Evolutionary conservation across 306 rosid species (phyloP), one percentile per base, ranked within the genome.

Genomic region (Spatholobus suberectus): DNA sequence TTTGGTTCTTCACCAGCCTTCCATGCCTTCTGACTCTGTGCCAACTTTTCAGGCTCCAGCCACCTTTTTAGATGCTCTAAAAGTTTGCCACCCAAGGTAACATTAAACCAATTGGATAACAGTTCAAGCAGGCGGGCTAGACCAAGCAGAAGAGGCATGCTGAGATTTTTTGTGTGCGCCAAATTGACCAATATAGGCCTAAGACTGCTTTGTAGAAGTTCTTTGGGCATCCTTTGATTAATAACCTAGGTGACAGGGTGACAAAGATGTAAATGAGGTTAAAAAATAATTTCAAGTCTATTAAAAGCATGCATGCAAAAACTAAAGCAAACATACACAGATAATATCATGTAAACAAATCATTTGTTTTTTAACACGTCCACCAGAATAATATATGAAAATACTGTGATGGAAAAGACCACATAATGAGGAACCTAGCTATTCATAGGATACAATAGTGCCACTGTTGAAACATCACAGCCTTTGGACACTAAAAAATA

Each of bases 1-100:
- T 94, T 96, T 47, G 99, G 99, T 85, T 96, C 99, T 89, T 96
- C 99, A 68, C 99, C 99, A 74, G 99, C 94, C 90, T 96, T 96
- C 99, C 99, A 96, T 85, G 92, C 69, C 82, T 94, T 94, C 86
- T 96, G 99, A 87, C 95, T 88, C 59, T 94, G 97, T 46, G 98
- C 98, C 82, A 96, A 97, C 80, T 96, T 96, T 87, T 96, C 99
- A 65, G 99, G 99, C 86, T 96, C 99, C 84, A 94, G 85, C 99
- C 99, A 96, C 93, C 94, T 96, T 89, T 89, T 96, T 32, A 96
- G 92, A 89, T 96, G 99, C 80, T 96, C 98, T 83, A 96, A 78
- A 77, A 96, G 89, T 86, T 96, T 94, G 61, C 92, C 94, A 62
- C 99, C 99, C 88, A 96, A 80, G 67, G 99, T 94, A 58, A 96